Base-by-base conservation (phyloP, 192 early-diverging fungal species). In the Rhizophagus clarus region DNA sequence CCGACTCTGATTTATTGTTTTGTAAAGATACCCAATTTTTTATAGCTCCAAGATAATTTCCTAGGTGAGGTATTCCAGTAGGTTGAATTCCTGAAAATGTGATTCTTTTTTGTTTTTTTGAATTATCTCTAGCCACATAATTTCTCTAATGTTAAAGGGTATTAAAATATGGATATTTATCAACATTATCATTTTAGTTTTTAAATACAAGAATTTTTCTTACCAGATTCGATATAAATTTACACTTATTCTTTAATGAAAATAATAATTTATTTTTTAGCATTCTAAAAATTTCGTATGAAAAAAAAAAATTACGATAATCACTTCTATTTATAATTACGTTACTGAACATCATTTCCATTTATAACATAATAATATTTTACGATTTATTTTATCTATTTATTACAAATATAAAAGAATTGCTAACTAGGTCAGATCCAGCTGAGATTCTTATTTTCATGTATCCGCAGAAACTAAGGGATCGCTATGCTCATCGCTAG, bases 1-100 rank as follows among this genome's bases (percentile, higher is more conserved):
- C 81, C 12, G 82, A 62, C 3, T 79, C 62, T 5, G 76, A 77
- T 5, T 83, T 76, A 17, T 84, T 70, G 37, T 84, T 77, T 80
- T 97, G 97, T 61, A 98, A 85, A 0, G 76, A 66, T 2, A 93
- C 93, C 97, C 96, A 98, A 86, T 96, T 95, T 2, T 83, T 85
- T 26, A 98, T 85, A 22, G 96, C 94, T 1, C 97, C 97, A 72
- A 97, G 90, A 81, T 97, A 98, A 84, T 98, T 98, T 71, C 97
- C 97, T 28, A 98, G 86, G 81, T 98, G 97, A 45, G 95, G 95
- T 24, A 91, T 89, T 8, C 96, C 97, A 40, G 97, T 98, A 14
- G 97, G 96, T 84, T 98, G 97, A 79, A 98, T 97, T 1, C 96
- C 97, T 7, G 95, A 96, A 63, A 98, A 91, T 42, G 92, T 88